Conservation (phyloP, 2,329 filamentous ascomycete species). For the Curvularia sp. region DNA sequence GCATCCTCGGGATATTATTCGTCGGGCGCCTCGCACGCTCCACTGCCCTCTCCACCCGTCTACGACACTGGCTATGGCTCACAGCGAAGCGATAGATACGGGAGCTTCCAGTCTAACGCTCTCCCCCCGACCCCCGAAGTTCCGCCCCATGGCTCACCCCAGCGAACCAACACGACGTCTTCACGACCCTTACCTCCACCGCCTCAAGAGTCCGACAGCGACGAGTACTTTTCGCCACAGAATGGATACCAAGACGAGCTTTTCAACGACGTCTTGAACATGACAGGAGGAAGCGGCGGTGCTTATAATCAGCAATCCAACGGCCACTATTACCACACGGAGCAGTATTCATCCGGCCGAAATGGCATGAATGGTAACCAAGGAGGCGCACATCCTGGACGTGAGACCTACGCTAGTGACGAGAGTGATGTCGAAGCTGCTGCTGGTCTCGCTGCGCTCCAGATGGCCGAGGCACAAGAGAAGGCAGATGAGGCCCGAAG, state of each 20-base stretch:
- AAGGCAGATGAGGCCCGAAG: slow-evolving; percentile 65
- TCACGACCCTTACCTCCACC: slow-evolving; percentile 68
- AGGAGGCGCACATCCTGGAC: slow-evolving; percentile 48
- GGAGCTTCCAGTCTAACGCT: slow-evolving; percentile 46
- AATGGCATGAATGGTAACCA: slow-evolving; percentile 58
- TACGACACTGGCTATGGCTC: slow-evolving; percentile 42
- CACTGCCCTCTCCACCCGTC: slow-evolving; percentile 45
- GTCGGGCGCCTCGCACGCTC: slow-evolving; percentile 41
- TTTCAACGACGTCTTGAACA: slow-evolving; percentile 64
- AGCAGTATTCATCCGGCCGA: slow-evolving; percentile 34
- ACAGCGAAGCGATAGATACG: slow-evolving; percentile 41
- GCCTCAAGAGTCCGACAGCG: slow-evolving; percentile 60
- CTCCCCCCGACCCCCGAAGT: slow-evolving; percentile 60
- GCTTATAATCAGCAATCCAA: slow-evolving; percentile 46
- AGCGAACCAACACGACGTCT: slow-evolving; percentile 60
- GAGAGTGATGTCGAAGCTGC: slow-evolving; percentile 89
- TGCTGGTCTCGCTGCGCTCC: slow-evolving; percentile 83
- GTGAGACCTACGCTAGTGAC: slow-evolving; percentile 58
- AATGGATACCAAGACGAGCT: slow-evolving; percentile 61
- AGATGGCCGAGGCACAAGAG: slow-evolving; percentile 81
- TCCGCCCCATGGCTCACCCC: slow-evolving; percentile 58
- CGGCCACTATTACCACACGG: slow-evolving; percentile 39
- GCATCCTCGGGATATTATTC: slow-evolving; percentile 43
- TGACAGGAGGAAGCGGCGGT: slow-evolving; percentile 43
- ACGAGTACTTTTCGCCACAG: slow-evolving; percentile 50